These are phyloP conservation scores for Penicillium brevicompactum DNA, from an alignment of 2,329 filamentous ascomycete genomes.

Conservation along the genomic window DNA sequence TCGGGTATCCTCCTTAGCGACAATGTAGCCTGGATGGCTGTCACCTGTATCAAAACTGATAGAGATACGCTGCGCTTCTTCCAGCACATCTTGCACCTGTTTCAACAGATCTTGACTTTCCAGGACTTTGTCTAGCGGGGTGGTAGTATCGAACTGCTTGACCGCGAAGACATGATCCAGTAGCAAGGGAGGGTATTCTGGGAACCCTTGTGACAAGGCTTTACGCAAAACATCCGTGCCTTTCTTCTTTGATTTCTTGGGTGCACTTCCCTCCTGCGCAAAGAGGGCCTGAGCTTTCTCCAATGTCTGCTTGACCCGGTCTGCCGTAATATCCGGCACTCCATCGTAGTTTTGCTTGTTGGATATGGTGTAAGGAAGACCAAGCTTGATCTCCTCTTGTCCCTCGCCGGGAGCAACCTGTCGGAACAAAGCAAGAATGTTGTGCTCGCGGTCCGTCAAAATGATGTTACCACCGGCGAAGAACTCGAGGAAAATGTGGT, in stretches of 20 bases:
- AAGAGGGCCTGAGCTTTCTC: constrained; percentile 58
- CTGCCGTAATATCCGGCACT: constrained; percentile 72
- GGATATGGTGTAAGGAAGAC: constrained; percentile 75
- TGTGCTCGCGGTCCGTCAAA: constrained; percentile 80
- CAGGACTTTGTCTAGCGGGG: constrained; percentile 70
- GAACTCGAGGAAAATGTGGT: constrained; percentile 88
- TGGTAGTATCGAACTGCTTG: constrained; percentile 68
- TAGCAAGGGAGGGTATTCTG: constrained; percentile 83
- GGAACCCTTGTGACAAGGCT: constrained; percentile 79
- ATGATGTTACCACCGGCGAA: constrained; percentile 96
- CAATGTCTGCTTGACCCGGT: constrained; percentile 70
- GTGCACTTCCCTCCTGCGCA: constrained; percentile 38
- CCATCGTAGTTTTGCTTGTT: constrained; percentile 82
- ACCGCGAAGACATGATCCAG: constrained; percentile 81
- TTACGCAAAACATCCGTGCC: constrained; percentile 74
- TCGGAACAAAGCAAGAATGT: constrained; percentile 77
- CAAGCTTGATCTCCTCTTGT: constrained; percentile 79
- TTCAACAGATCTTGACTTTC: constrained; percentile 66
- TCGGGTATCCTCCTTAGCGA: constrained; percentile 64
- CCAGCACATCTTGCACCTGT: constrained; percentile 67
- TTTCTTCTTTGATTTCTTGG: constrained; percentile 74
- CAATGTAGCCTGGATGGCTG: constrained; percentile 78
- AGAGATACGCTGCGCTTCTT: constrained; percentile 70
- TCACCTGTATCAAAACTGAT: constrained; percentile 68
- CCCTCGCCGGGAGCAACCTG: constrained; percentile 78